Evolutionary conservation across 106 monocot genomes (phyloP).

Genomic region (Acorus gramineus): DNA sequence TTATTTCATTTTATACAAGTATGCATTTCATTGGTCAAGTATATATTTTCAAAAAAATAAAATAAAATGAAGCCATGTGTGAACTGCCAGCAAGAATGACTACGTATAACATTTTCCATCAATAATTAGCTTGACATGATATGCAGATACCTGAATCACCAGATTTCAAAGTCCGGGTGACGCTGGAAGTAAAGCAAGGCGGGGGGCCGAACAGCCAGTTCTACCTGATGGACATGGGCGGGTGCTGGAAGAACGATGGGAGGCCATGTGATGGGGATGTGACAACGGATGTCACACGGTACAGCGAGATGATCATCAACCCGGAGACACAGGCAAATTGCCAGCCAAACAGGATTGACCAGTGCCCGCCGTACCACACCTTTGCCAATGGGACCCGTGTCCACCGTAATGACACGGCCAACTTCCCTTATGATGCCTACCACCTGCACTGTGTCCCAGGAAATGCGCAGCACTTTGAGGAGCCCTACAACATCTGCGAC

Average conservation of each 20-base stretch:
- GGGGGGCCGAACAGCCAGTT: slow-evolving; percentile 75
- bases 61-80: too few relatives aligned
- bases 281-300: slow-evolving; percentile 67
- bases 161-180: slow-evolving; percentile 58
- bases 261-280: slow-evolving; percentile 70
- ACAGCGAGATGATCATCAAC: slow-evolving; percentile 86
- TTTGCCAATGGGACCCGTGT: slow-evolving; percentile 44
- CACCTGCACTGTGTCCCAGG: slow-evolving; percentile 76
- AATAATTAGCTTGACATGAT: too few relatives aligned
- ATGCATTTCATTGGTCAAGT: too few relatives aligned
- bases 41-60: too few relatives aligned
- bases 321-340: slow-evolving; percentile 48
- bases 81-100: too few relatives aligned
- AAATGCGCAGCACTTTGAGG: slow-evolving; percentile 39
- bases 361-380: slow-evolving; percentile 76
- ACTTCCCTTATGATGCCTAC: slow-evolving; percentile 58
- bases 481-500: slow-evolving; percentile 62
- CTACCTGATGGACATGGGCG: slow-evolving; percentile 89
- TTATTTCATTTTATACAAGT: neutral
- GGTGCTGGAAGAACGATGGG: slow-evolving; percentile 90
- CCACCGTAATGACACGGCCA: slow-evolving; percentile 28
- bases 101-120: too few relatives aligned
- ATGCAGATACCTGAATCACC: slow-evolving; percentile 66
- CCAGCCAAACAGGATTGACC: slow-evolving; percentile 16
- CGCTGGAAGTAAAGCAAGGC: slow-evolving; percentile 39